Conservation (phyloP, 306 rosid genomes). For the Trifolium fragiferum region DNA sequence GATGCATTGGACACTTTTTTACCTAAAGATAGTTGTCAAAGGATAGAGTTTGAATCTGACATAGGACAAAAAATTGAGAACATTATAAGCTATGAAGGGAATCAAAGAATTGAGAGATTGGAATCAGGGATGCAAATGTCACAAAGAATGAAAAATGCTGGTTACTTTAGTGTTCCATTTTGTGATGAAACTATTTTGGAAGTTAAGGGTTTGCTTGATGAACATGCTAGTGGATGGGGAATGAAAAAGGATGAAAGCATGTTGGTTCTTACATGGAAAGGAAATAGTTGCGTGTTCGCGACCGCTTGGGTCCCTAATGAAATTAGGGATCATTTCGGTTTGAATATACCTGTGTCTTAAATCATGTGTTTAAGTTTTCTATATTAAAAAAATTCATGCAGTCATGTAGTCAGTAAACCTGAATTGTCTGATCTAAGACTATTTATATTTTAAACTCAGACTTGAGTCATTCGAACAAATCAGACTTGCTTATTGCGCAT, state of each 20-base stretch:
- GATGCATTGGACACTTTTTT: constrained; percentile 90
- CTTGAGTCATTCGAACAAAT: neutral
- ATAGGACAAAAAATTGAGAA: constrained; percentile 87
- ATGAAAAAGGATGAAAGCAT: constrained; percentile 89
- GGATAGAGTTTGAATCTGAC: constrained; percentile 87
- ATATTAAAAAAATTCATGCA: neutral
- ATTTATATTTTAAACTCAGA: neutral
- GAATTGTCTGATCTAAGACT: neutral
- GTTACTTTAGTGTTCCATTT: constrained; percentile 61
- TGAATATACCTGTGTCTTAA: constrained; percentile 31
- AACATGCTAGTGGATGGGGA: constrained; percentile 99
- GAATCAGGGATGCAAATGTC: constrained; percentile 61
- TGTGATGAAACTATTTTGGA: constrained; percentile 69
- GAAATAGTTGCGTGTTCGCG: constrained; percentile 86
- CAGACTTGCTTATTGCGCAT: neutral
- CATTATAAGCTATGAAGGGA: constrained; percentile 75
- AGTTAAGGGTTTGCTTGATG: constrained; percentile 81
- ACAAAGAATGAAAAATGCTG: constrained; percentile 65
- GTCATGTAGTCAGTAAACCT: too few species aligned
- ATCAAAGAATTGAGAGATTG: constrained; percentile 73
- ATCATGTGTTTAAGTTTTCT: neutral
- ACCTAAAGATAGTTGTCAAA: constrained; percentile 78
- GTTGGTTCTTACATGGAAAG: constrained; percentile 95
- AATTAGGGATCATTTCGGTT: constrained; percentile 47
- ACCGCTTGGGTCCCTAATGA: constrained; percentile 80